Evolutionary conservation across 768 basidiomycete species (phyloP).

Genomic region (Lentinula guzmanii): DNA sequence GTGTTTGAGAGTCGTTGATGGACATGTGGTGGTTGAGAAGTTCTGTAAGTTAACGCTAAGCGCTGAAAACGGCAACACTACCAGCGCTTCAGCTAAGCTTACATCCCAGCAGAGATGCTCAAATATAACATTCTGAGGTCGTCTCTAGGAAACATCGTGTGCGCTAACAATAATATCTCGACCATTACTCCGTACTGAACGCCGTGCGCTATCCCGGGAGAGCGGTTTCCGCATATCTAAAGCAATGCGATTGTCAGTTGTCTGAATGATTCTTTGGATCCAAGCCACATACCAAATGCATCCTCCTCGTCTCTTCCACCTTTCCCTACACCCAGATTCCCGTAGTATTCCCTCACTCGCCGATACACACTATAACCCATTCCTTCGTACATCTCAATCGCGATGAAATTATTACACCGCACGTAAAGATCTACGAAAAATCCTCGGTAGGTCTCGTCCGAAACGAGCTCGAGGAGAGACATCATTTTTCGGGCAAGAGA

Average conservation of each 20-base stretch:
- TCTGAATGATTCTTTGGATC: neutral
- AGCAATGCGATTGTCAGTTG: neutral
- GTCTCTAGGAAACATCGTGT: conserved; percentile 44
- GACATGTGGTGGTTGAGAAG: neutral
- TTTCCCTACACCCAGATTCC: conserved; percentile 66
- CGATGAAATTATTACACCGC: conserved; percentile 77
- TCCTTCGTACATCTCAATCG: conserved; percentile 88
- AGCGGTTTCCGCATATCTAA: conserved; percentile 71
- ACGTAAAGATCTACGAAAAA: conserved; percentile 97
- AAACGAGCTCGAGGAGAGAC: conserved; percentile 77
- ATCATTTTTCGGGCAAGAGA: conserved; percentile 86
- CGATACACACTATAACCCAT: conserved; percentile 93
- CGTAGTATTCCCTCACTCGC: conserved; percentile 87
- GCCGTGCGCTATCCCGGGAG: conserved; percentile 50
- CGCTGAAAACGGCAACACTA: neutral
- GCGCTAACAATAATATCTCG: conserved; percentile 66
- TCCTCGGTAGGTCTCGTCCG: conserved; percentile 73
- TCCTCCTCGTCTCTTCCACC: conserved; percentile 83
- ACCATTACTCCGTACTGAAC: conserved; percentile 67
- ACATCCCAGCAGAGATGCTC: neutral
- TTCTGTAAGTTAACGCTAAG: neutral
- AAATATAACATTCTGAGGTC: neutral
- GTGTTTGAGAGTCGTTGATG: neutral
- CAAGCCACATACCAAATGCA: conserved; percentile 71
- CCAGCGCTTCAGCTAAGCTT: neutral